Evolutionary conservation across 106 monocot species (phyloP), one percentile per base, ranked within the genome.

Genomic region (Allium sativum): DNA sequence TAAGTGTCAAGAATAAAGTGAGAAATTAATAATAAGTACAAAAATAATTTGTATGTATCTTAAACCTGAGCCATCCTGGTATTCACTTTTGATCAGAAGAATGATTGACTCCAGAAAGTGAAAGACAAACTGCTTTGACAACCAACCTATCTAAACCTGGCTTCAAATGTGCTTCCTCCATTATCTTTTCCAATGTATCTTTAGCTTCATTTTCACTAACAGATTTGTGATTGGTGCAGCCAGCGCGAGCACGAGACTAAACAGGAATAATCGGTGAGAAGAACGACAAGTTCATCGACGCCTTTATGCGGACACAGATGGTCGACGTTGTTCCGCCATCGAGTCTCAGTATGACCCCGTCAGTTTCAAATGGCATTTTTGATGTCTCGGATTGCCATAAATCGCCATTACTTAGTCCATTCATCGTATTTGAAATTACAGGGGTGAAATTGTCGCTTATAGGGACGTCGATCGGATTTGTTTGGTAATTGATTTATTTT

Each of bases 301-400:
- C 50, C 50, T 48, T 6, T 6, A 88, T 65, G 58, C 91, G 82
- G 22, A 98, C 72, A 78, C 95, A 96, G 43, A 90, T 82, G 54
- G 96, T 98, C 55, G 82, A 85, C 40, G 96, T 91, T 45, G 96
- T 74, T n/a, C 96, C 96, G 6, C 96, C 96, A 45, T 98, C 96
- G 12, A 98, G 68, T 3, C 96, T 91, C 53, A 98, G 74, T 40
- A 98, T 71, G 45, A 98, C 86, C 13, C 75, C 90, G 44, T 61
- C 7, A 18, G 42, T 17, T n/a, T 20, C 9, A 16, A 45, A 61
- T 18, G 42, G 18, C 18, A 16, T 45, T 45, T n/a, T 4, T 45
- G 5, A 11, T 11, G 2, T 16, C 18, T 55, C 55, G 18, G 18
- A 55, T 9, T 9, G 18, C 55, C 55, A 55, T 8, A 55, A 17